Conservation (phyloP, 768 basidiomycete genomes). For the Pleurotus pulmonarius region DNA sequence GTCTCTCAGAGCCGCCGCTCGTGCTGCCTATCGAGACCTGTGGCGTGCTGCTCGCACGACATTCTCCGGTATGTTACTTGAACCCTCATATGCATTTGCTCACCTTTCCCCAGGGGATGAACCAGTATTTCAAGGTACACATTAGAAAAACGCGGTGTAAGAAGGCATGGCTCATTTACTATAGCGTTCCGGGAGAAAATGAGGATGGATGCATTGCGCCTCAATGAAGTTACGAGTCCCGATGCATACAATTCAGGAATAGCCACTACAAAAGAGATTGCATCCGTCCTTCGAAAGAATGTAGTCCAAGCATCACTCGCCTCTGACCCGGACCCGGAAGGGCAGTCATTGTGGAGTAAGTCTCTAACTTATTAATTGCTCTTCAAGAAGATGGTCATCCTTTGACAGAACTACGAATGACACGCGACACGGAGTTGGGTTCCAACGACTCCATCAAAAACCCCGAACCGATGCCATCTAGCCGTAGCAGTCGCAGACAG, state of each 20-base stretch:
- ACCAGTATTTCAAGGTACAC: conserved; percentile 48
- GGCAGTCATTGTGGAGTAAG: conserved; percentile 46
- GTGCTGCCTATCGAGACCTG: conserved; percentile 71
- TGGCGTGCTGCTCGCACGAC: conserved; percentile 64
- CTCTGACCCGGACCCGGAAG: conserved; percentile 23
- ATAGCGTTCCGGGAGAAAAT: conserved; percentile 77
- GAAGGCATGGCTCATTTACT: neutral
- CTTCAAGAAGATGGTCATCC: neutral
- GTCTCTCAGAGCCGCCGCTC: conserved; percentile 57
- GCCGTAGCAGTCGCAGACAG: conserved; percentile 43
- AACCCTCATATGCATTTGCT: neutral
- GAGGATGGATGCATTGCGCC: conserved; percentile 49
- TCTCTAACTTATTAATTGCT: conserved; percentile 1
- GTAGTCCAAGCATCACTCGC: conserved; percentile 76
- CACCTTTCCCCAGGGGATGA: conserved; percentile 44
- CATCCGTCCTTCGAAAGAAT: conserved; percentile 71
- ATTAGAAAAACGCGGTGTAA: neutral
- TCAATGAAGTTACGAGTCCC: conserved; percentile 38
- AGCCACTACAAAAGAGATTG: conserved; percentile 65
- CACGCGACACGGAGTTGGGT: conserved; percentile 81
- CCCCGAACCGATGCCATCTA: conserved; percentile 44
- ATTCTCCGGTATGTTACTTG: conserved; percentile 50
- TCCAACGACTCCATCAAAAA: conserved; percentile 77
- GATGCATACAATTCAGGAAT: conserved; percentile 49
- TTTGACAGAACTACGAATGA: conserved; percentile 64